phyloP scores from a whole-genome alignment of 2,329 filamentous ascomycete species.

The Botryotinia calthae region DNA sequence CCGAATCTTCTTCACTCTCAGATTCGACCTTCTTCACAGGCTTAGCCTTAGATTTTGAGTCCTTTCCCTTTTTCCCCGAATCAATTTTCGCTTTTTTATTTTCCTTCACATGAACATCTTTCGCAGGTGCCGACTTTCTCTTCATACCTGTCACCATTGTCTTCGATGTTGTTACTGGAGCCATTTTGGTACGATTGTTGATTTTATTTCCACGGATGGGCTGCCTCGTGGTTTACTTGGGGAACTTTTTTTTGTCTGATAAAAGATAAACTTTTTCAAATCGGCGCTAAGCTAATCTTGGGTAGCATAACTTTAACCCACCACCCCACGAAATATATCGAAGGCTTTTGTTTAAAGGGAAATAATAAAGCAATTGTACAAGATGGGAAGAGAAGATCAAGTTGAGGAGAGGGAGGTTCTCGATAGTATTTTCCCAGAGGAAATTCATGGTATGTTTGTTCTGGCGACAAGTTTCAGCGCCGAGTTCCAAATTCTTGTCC shows the following conservation, averaged over 20 bases:
- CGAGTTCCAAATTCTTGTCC: background rate
- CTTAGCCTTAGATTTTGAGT: constrained; percentile 23
- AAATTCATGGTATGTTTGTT: constrained; percentile 72
- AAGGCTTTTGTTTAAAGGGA: constrained; percentile 1
- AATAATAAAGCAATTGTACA: constrained; percentile 27
- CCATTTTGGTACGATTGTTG: constrained; percentile 31
- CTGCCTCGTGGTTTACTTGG: constrained; percentile 8
- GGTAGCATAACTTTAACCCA: constrained; percentile 18
- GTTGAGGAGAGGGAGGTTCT: constrained; percentile 95
- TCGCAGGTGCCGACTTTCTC: constrained; percentile 53
- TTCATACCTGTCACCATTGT: constrained; percentile 50
- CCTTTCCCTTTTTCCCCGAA: constrained; percentile 18
- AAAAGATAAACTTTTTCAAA: constrained; percentile 23
- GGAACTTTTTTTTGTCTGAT: constrained; percentile 24
- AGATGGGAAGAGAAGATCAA: constrained; percentile 80
- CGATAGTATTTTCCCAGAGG: constrained; percentile 96
- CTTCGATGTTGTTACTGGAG: constrained; percentile 44
- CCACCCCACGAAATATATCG: constrained; percentile 10
- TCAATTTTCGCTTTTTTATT: constrained; percentile 52
- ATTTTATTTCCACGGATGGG: constrained; percentile 5
- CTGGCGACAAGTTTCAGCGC: constrained; percentile 3
- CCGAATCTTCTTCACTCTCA: constrained; percentile 36
- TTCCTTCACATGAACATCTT: constrained; percentile 45
- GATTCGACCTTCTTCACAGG: constrained; percentile 38
- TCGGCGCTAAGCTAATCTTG: constrained; percentile 30